Percentiles rank a stretch among this genome's conserved stretches.
Conservation (phyloP, 148 eudicot species). For the Spergularia marina region DNA sequence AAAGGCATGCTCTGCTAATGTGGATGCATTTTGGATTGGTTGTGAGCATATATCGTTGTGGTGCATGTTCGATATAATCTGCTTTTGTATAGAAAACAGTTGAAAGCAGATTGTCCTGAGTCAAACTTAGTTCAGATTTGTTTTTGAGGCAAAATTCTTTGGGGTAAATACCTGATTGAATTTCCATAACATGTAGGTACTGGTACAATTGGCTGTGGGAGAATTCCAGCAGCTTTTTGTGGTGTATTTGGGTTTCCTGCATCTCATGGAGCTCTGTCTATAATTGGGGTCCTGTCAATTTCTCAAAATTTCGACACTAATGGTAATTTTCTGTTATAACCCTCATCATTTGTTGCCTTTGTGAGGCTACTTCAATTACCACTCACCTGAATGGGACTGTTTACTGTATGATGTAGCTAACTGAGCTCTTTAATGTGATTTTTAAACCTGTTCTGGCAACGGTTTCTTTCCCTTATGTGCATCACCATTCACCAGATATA, state of each 20-base stretch:
- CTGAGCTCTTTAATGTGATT: neutral
- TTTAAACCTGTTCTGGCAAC: neutral
- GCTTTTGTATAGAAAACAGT: neutral
- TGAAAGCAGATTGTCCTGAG: slow-evolving; percentile 1
- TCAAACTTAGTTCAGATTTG: neutral
- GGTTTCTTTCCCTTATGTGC: neutral
- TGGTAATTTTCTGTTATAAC: slow-evolving; percentile 37
- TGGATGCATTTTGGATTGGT: neutral
- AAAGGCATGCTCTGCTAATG: neutral
- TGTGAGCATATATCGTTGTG: neutral
- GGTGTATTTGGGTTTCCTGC: slow-evolving; percentile 84
- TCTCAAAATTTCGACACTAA: slow-evolving; percentile 83
- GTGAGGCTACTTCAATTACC: neutral
- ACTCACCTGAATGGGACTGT: neutral
- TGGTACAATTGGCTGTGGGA: slow-evolving; percentile 73
- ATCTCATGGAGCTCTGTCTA: slow-evolving; percentile 71
- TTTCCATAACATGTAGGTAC: slow-evolving; percentile 51
- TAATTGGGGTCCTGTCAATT: slow-evolving; percentile 68
- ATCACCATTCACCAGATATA: neutral
- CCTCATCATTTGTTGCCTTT: neutral
- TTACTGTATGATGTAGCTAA: neutral
- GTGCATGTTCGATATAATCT: slow-evolving; percentile 11
- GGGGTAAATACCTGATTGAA: slow-evolving; percentile 1
- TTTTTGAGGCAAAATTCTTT: neutral
- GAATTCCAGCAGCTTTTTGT: slow-evolving; percentile 83